Evolutionary conservation across 2,329 filamentous ascomycete genomes (phyloP).

Genomic region (Cladophialophora yegresii): DNA sequence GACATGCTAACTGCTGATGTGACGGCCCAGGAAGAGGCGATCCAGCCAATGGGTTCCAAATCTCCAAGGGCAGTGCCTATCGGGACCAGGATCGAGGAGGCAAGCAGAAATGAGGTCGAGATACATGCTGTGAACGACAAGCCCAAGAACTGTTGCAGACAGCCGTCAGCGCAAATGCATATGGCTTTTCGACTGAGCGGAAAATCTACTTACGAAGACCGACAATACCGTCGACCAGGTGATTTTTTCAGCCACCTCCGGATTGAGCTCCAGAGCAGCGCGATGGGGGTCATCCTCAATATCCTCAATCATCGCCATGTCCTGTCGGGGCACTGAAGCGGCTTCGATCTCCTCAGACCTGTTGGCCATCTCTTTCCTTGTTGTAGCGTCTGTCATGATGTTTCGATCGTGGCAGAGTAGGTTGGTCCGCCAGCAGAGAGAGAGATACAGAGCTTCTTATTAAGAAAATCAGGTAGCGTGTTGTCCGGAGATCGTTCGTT

Average conservation of each 20-base stretch:
- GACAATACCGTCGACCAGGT: constrained; percentile 19
- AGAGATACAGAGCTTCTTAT: not conserved
- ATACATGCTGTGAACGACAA: constrained; percentile 34
- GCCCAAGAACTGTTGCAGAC: constrained; percentile 17
- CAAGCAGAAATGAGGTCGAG: constrained; percentile 39
- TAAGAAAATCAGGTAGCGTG: not conserved
- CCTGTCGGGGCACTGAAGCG: not conserved
- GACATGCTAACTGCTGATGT: constrained; percentile 32
- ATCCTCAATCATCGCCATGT: not conserved
- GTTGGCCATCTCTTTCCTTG: constrained; percentile 11
- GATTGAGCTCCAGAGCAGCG: constrained; percentile 24
- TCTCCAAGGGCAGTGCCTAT: constrained; percentile 23
- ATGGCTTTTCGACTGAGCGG: not conserved
- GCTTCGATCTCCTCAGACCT: constrained; percentile 11
- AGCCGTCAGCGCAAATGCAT: not conserved
- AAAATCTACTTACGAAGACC: constrained; percentile 15
- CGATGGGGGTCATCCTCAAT: constrained; percentile 26
- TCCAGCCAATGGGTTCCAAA: constrained; percentile 21
- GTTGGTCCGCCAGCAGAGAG: not conserved
- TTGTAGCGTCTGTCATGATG: constrained; percentile 9
- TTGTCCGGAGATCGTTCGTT: constrained; percentile 3
- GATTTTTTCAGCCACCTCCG: constrained; percentile 13
- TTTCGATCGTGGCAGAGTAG: not conserved
- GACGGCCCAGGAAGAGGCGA: constrained; percentile 22
- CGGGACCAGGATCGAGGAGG: constrained; percentile 27